These are phyloP conservation scores for sorghum (Sorghum bicolor) DNA, from an alignment of 176 grass and related monocot genomes.

Conservation along the genomic window DNA sequence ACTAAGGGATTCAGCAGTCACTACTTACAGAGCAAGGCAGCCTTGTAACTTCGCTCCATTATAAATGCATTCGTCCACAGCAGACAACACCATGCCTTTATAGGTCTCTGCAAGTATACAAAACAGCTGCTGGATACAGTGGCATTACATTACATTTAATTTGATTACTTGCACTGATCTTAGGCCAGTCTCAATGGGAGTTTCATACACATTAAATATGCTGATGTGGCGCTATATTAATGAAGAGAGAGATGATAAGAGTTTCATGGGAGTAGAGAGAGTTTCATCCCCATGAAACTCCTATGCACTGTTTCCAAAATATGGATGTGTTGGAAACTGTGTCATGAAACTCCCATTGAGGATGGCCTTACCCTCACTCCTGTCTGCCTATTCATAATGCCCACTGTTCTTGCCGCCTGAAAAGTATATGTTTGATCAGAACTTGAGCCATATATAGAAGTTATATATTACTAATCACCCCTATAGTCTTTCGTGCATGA, in stretches of 20 bases:
- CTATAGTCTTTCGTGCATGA: not conserved
- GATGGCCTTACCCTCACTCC: not conserved
- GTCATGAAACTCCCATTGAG: too few species aligned
- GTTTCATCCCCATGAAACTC: too few species aligned
- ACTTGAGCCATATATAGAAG: not conserved
- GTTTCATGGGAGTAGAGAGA: too few species aligned
- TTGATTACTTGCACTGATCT: not conserved
- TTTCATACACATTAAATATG: too few species aligned
- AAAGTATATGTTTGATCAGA: slow-evolving; percentile 7
- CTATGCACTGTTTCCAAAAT: too few species aligned
- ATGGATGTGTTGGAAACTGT: too few species aligned
- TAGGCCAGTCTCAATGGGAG: too few species aligned
- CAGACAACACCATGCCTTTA: not conserved
- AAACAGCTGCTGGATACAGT: not conserved
- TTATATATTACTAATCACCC: not conserved
- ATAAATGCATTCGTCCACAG: not conserved
- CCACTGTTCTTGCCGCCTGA: not conserved
- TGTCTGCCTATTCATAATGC: not conserved
- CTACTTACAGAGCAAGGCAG: slow-evolving; percentile 1
- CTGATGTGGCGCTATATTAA: too few species aligned
- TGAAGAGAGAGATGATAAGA: too few species aligned
- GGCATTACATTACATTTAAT: not conserved
- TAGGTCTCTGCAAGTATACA: not conserved
- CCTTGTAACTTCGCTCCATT: slow-evolving; percentile 15
- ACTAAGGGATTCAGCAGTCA: slow-evolving; percentile 14